Base-by-base conservation (phyloP, 768 basidiomycete genomes). In the Suillus variegatus region DNA sequence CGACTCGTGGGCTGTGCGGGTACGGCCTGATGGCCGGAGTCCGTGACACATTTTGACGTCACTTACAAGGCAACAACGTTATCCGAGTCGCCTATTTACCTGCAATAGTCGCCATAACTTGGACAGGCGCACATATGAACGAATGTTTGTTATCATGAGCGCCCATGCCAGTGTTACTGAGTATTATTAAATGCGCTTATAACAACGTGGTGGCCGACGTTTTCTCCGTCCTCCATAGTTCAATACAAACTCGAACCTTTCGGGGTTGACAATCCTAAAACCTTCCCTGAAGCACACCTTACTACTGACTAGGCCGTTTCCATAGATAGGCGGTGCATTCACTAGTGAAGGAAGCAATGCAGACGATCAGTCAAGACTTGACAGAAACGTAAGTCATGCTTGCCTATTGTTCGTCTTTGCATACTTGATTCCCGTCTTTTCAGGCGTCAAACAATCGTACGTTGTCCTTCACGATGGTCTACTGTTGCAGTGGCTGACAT, bases 401-500 rank as follows among this genome's bases (percentile, higher is more conserved):
- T 28, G 5, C 16, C 18, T 18, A 40, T 25, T 57, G 40, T 41
- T 18, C 22, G 25, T 28, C 10, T 58, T 40, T 25, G 16, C 22
- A 58, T 40, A 28, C 38, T 58, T 41, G 18, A 41, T 58, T 7
- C 18, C 8, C 9, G 1, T 28, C 25, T 41, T 58, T 36, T 25
- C 57, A 58, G 57, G 4, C 57, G 57, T 3, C 18, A 28, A 43
- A 60, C 57, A 10, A 60, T 60, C 28, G 57, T 60, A 43, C 18
- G 22, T 20, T 60, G 22, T 41, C 16, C 40, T 5, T 22, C 16
- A 18, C 6, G 13, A 32, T 32, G 32, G 16, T 41, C 25, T 41
- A 18, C 40, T 28, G 40, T 60, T 28, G 25, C 40, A 20, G 1
- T 20, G 25, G 25, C 25, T 60, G 18, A 41, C 7, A 18, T 41